These are phyloP conservation scores for Nepenthes gracilis DNA, from an alignment of 148 eudicot species.

Conservation along the genomic window DNA sequence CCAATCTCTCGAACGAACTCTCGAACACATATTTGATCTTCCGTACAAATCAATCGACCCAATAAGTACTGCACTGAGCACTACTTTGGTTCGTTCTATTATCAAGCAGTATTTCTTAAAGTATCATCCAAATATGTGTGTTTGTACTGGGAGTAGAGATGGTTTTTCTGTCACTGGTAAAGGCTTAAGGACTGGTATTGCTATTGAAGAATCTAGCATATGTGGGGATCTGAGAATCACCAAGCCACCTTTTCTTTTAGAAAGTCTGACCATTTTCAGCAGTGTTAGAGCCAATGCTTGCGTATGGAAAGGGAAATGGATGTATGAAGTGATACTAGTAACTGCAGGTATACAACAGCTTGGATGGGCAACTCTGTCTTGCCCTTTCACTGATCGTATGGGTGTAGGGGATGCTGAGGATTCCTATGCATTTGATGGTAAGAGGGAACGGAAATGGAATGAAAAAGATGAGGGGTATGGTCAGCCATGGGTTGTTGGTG, in stretches of 20 bases:
- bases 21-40: conserved; percentile 73
- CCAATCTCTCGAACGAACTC: conserved; percentile 73
- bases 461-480: conserved; percentile 71
- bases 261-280: conserved; percentile 79
- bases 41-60: conserved; percentile 45
- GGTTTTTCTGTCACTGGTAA: conserved; percentile 41
- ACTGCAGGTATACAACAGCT: conserved; percentile 88
- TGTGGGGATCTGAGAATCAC: conserved; percentile 67
- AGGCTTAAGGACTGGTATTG: conserved; percentile 29
- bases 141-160: conserved; percentile 19
- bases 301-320: conserved; percentile 97
- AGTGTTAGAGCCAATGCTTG: conserved; percentile 89
- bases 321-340: conserved; percentile 89
- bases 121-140: conserved; percentile 8
- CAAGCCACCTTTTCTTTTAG: conserved; percentile 47
- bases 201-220: conserved; percentile 60
- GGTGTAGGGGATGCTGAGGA: conserved; percentile 99
- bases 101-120: conserved; percentile 34
- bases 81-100: conserved; percentile 35
- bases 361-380: conserved; percentile 85
- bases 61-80: conserved; percentile 31
- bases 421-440: conserved; percentile 94
- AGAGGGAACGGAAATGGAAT: conserved; percentile 80
- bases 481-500: conserved; percentile 89
- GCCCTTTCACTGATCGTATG: conserved; percentile 80